These are phyloP conservation scores for Fusarium chuoi DNA, from an alignment of 2,329 filamentous ascomycete genomes.

Conservation along the genomic window DNA sequence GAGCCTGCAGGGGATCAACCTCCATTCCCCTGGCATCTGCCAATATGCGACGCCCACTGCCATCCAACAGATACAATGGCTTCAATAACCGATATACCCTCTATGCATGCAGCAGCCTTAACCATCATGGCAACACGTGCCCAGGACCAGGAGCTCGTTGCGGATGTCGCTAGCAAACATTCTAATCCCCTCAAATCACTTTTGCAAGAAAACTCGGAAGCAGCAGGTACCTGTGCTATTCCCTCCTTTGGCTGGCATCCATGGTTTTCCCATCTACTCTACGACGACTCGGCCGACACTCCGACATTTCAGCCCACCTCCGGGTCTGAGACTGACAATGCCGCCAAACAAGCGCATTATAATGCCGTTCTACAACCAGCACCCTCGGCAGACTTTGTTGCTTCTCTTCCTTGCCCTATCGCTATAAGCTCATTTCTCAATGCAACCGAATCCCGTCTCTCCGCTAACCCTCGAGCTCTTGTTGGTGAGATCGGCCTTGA, in stretches of 20 bases:
- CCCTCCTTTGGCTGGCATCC: slow-evolving; percentile 90
- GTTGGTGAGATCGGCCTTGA: slow-evolving; percentile 84
- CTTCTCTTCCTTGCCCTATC: slow-evolving; percentile 67
- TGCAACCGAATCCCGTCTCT: slow-evolving; percentile 66
- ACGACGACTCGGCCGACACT: slow-evolving; percentile 62
- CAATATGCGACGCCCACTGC: slow-evolving; percentile 82
- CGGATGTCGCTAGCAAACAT: slow-evolving; percentile 67
- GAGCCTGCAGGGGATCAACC: not conserved
- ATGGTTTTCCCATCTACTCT: slow-evolving; percentile 85
- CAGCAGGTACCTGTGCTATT: slow-evolving; percentile 50
- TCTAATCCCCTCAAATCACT: slow-evolving; percentile 51
- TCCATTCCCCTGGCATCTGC: slow-evolving; percentile 75
- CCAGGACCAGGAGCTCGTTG: slow-evolving; percentile 80
- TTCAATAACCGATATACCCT: slow-evolving; percentile 65
- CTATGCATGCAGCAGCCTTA: slow-evolving; percentile 73
- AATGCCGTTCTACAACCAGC: slow-evolving; percentile 70
- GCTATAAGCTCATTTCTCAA: slow-evolving; percentile 68
- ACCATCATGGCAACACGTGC: slow-evolving; percentile 82
- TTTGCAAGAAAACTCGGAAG: not conserved
- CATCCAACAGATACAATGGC: slow-evolving; percentile 84
- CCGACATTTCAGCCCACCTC: slow-evolving; percentile 50
- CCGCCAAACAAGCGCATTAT: slow-evolving; percentile 69
- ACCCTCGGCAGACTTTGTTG: slow-evolving; percentile 56
- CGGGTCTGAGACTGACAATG: slow-evolving; percentile 21
- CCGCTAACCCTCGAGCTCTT: slow-evolving; percentile 69